These are phyloP conservation scores for Ophiognomonia clavigignenti-juglandacearum DNA, from an alignment of 2,329 filamentous ascomycete species.

Conservation along the genomic window DNA sequence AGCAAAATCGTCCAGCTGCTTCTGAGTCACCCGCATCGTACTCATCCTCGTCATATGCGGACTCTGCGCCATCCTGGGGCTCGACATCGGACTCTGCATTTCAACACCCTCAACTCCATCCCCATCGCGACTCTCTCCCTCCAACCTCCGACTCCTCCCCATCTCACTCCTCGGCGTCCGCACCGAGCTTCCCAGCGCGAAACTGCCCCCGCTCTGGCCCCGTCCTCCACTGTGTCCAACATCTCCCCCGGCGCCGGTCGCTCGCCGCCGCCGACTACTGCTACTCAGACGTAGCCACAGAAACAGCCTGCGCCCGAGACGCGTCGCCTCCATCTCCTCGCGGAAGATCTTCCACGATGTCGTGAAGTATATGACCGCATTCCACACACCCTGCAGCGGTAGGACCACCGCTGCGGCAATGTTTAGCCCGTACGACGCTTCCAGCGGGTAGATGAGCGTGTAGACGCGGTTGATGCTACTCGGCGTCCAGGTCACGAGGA, in stretches of 20 bases:
- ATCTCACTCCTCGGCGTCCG: conserved; percentile 12
- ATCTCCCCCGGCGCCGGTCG: no score
- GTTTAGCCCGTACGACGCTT: conserved; percentile 59
- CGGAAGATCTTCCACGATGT: conserved; percentile 47
- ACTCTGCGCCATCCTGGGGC: conserved; percentile 1
- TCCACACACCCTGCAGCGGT: conserved; percentile 77
- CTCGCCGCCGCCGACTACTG: not conserved
- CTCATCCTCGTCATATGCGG: conserved; percentile 2
- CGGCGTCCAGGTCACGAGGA: conserved; percentile 58
- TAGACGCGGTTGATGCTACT: conserved; percentile 73
- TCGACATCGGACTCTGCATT: conserved; percentile 4
- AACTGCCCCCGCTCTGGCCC: conserved; percentile 8
- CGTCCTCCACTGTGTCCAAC: no score
- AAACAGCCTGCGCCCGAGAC: not conserved
- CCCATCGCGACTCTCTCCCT: conserved; percentile 5
- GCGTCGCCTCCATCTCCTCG: conserved; percentile 14
- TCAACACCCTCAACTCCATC: conserved; percentile 3
- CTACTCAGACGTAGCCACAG: not conserved
- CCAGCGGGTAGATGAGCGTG: conserved; percentile 51
- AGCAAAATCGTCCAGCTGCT: conserved; percentile 4
- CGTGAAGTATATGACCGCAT: conserved; percentile 69
- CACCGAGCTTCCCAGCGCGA: conserved; percentile 6
- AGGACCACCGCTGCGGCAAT: conserved; percentile 67
- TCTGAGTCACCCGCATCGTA: conserved; percentile 11
- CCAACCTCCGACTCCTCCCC: conserved; percentile 11